phyloP scores from a whole-genome alignment of 257 asterid species.

The Nyctanthes arbortristis region DNA sequence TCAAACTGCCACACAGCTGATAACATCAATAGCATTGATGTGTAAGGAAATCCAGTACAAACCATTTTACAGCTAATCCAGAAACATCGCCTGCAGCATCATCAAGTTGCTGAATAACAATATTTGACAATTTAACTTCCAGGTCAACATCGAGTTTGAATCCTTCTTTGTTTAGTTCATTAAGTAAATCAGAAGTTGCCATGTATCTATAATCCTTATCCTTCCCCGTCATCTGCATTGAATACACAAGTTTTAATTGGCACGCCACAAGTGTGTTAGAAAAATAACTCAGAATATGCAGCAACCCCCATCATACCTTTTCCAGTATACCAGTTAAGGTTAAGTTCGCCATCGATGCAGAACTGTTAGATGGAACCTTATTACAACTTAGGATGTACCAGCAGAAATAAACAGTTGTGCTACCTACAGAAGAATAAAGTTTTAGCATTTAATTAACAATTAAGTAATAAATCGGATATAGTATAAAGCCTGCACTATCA shows the following conservation, averaged over 20 bases:
- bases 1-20: constrained; percentile 14
- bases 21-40: constrained; percentile 1
- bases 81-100: constrained; percentile 99
- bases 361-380: not conserved
- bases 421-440: not conserved
- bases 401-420: constrained; percentile 21
- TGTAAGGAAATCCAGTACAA: constrained; percentile 18
- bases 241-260: constrained; percentile 9
- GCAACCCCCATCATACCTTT: constrained; percentile 57
- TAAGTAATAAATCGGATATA: not conserved
- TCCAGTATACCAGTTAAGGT: constrained; percentile 66
- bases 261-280: not conserved
- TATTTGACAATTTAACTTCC: constrained; percentile 74
- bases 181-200: constrained; percentile 99
- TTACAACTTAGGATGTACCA: constrained; percentile 22
- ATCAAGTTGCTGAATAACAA: constrained; percentile 92
- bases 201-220: constrained; percentile 97
- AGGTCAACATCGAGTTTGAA: constrained; percentile 82
- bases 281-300: constrained; percentile 1
- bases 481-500: not conserved
- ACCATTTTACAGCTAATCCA: constrained; percentile 99
- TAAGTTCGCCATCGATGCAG: constrained; percentile 48
- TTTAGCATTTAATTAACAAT: not conserved
- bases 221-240: constrained; percentile 93
- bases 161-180: constrained; percentile 86